Evolutionary conservation across 306 rosid species (phyloP).

Genomic region (Begonia fuchsioides): DNA sequence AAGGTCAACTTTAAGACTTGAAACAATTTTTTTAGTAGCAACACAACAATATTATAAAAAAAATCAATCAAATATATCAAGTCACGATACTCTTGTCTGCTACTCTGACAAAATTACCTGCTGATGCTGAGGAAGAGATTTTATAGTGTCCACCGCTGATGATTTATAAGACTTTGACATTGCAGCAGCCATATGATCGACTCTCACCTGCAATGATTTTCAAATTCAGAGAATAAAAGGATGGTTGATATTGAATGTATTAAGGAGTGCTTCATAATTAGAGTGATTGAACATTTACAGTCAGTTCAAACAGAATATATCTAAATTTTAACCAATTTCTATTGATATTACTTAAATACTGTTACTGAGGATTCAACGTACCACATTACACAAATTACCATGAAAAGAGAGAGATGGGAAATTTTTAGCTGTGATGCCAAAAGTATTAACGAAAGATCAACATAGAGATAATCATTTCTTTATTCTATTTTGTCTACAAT

Average conservation of each 20-base stretch:
- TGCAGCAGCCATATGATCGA: conserved; percentile 74
- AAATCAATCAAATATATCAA: not conserved
- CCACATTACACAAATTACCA: too few relatives aligned
- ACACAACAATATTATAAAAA: not conserved
- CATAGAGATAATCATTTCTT: too few relatives aligned
- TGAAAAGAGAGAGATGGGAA: too few relatives aligned
- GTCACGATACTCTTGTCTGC: not conserved
- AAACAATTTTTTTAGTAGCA: not conserved
- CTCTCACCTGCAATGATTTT: conserved; percentile 49
- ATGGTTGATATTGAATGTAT: not conserved
- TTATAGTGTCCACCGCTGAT: conserved; percentile 73
- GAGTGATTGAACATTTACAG: too few relatives aligned
- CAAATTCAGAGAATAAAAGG: conserved; percentile 1
- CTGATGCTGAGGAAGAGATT: conserved; percentile 90
- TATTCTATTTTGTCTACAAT: too few relatives aligned
- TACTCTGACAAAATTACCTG: conserved; percentile 40
- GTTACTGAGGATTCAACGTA: too few relatives aligned
- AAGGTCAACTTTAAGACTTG: not conserved
- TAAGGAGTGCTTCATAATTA: too few relatives aligned
- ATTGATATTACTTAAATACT: too few relatives aligned
- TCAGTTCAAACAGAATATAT: too few relatives aligned
- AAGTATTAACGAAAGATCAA: too few relatives aligned
- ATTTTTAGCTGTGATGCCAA: too few relatives aligned
- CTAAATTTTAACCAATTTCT: too few relatives aligned
- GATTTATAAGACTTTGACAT: conserved; percentile 77